Evolutionary conservation across 1,284 basidiomycete genomes (phyloP).

Genomic region (Nidula niveotomentosa): DNA sequence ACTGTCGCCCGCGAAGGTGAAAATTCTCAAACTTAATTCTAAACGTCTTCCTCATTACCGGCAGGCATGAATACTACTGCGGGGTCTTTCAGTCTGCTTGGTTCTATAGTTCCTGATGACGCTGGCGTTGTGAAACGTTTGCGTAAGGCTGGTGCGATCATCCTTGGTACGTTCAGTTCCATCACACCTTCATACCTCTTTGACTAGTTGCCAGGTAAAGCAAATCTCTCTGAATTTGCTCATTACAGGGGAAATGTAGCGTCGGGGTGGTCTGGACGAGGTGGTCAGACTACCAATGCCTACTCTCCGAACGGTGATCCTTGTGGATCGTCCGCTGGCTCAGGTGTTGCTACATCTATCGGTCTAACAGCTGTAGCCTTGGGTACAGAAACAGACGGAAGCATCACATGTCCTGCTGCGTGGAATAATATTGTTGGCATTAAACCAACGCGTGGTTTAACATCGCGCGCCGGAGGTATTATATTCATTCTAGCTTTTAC

Average conservation of each 20-base stretch:
- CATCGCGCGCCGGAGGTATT: slow-evolving; percentile 57
- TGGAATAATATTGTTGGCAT: slow-evolving; percentile 58
- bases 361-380: slow-evolving; percentile 60
- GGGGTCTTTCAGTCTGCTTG: slow-evolving; percentile 57
- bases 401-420: slow-evolving; percentile 53
- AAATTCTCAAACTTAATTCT: neutral
- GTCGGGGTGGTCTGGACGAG: slow-evolving; percentile 68
- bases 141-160: slow-evolving; percentile 65
- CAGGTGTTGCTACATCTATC: slow-evolving; percentile 59
- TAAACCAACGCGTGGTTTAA: slow-evolving; percentile 62
- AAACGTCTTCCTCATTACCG: neutral
- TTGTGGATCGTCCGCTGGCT: slow-evolving; percentile 66
- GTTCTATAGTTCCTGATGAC: slow-evolving; percentile 61
- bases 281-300: slow-evolving; percentile 60
- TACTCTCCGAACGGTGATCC: slow-evolving; percentile 63
- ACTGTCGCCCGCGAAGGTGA: slow-evolving; percentile 54
- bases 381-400: slow-evolving; percentile 68
- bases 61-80: slow-evolving; percentile 68
- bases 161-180: slow-evolving; percentile 40
- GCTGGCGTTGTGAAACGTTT: slow-evolving; percentile 60
- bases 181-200: neutral
- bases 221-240: slow-evolving; percentile 57
- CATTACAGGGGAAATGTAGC: slow-evolving; percentile 56
- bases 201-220: neutral
- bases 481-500: neutral